These are phyloP conservation scores for Solanum pimpinellifolium DNA, from an alignment of 257 asterid genomes.

Conservation along the genomic window DNA sequence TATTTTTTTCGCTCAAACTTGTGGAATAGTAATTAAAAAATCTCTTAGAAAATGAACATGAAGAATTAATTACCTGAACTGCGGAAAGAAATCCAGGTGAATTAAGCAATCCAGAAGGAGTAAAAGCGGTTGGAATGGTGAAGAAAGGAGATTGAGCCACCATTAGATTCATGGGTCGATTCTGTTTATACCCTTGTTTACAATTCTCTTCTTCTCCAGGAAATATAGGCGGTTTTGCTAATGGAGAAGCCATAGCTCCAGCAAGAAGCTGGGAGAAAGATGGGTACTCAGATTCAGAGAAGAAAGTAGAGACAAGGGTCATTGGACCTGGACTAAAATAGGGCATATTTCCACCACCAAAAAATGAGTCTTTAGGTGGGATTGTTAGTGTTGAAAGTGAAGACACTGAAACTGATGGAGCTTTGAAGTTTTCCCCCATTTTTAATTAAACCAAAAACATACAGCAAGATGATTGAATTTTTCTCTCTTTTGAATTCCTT, in stretches of 20 bases:
- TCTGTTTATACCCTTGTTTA: conserved; percentile 43
- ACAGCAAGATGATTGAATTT: not conserved
- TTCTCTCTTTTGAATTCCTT: not conserved
- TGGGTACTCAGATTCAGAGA: conserved; percentile 41
- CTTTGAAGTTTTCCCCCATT: not conserved
- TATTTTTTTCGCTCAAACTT: not conserved
- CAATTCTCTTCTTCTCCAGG: not conserved
- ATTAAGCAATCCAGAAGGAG: conserved; percentile 70
- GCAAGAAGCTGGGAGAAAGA: conserved; percentile 88
- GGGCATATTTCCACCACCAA: conserved; percentile 13
- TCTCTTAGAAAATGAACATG: not conserved
- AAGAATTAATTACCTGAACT: conserved; percentile 46
- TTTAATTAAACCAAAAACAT: not conserved
- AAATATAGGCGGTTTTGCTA: conserved; percentile 7
- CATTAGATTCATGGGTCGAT: conserved; percentile 69
- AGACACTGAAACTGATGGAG: not conserved
- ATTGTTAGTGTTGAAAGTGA: conserved; percentile 16
- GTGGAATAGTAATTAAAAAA: too few relatives aligned
- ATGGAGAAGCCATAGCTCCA: conserved; percentile 87
- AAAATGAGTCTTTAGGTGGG: conserved; percentile 19
- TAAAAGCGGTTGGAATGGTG: conserved; percentile 60
- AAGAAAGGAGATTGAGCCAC: conserved; percentile 59
- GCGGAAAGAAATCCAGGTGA: conserved; percentile 90
- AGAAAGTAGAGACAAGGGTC: conserved; percentile 30
- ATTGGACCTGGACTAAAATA: conserved; percentile 34